These are phyloP conservation scores for Xylaria sp. DNA, from an alignment of 2,329 filamentous ascomycete genomes.

Conservation along the genomic window DNA sequence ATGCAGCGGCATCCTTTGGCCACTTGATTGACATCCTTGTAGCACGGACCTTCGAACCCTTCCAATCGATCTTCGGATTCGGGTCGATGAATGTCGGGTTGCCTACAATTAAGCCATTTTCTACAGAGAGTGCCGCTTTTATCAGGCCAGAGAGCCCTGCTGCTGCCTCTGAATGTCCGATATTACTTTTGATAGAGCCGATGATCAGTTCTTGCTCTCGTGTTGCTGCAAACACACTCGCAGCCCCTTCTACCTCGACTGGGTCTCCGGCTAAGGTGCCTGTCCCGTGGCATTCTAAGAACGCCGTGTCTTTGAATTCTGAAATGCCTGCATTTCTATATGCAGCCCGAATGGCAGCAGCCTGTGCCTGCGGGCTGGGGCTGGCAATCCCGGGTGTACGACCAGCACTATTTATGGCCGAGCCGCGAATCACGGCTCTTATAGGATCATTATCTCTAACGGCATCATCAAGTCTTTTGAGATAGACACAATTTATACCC, in stretches of 20 bases:
- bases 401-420: slow-evolving; percentile 20
- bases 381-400: slow-evolving; percentile 19
- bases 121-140: slow-evolving; percentile 17
- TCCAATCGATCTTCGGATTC: slow-evolving; percentile 28
- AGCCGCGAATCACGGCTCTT: slow-evolving; percentile 20
- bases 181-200: slow-evolving; percentile 24
- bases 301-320: slow-evolving; percentile 3
- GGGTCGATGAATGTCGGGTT: slow-evolving; percentile 21
- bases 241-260: slow-evolving; percentile 7
- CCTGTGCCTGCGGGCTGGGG: slow-evolving; percentile 22
- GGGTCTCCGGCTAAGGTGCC: slow-evolving; percentile 22
- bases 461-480: slow-evolving; percentile 27
- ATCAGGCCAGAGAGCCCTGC: slow-evolving; percentile 23
- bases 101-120: slow-evolving; percentile 20
- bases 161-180: slow-evolving; percentile 28
- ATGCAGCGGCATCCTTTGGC: slow-evolving; percentile 29
- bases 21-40: slow-evolving; percentile 38
- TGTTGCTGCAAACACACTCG: slow-evolving; percentile 12
- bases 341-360: slow-evolving; percentile 1
- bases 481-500: slow-evolving; percentile 16
- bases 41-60: slow-evolving; percentile 31
- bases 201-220: background rate
- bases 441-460: slow-evolving; percentile 22
- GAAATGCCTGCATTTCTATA: background rate
- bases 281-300: slow-evolving; percentile 24